Conservation (phyloP, 1,139 yeast species). For the Pneumocystis sp. region DNA sequence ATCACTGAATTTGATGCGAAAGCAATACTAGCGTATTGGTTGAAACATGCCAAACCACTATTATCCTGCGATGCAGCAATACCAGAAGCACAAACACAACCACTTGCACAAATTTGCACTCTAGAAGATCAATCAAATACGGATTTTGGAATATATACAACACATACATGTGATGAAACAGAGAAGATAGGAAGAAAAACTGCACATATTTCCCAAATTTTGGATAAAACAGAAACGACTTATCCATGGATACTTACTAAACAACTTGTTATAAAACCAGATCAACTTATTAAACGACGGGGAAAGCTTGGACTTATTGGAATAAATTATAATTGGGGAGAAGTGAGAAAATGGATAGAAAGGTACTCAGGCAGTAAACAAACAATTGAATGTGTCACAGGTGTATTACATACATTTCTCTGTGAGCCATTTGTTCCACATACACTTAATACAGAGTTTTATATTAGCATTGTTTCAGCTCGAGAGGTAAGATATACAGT, state of each 20-base stretch:
- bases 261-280: constrained; percentile 33
- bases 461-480: constrained; percentile 34
- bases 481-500: constrained; percentile 20
- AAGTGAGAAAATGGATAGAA: constrained; percentile 30
- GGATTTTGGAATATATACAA: constrained; percentile 21
- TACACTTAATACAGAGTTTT: constrained; percentile 32
- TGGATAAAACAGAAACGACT: constrained; percentile 26
- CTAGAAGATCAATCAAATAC: constrained; percentile 24
- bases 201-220: constrained; percentile 19
- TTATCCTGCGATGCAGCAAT: constrained; percentile 21
- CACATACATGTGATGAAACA: constrained; percentile 13
- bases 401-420: constrained; percentile 29
- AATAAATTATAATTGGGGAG: constrained; percentile 32
- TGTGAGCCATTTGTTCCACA: constrained; percentile 37
- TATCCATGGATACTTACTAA: constrained; percentile 31
- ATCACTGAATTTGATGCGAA: constrained; percentile 36
- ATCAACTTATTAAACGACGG: constrained; percentile 34
- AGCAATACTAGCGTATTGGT: constrained; percentile 31
- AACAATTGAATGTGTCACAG: constrained; percentile 29
- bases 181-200: background rate
- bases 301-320: constrained; percentile 33
- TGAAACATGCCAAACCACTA: constrained; percentile 29
- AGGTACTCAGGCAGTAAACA: constrained; percentile 30
- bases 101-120: constrained; percentile 13
- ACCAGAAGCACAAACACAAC: constrained; percentile 18